Base-by-base conservation (phyloP, 169 alveolate species). In the Fabrea salina region DNA sequence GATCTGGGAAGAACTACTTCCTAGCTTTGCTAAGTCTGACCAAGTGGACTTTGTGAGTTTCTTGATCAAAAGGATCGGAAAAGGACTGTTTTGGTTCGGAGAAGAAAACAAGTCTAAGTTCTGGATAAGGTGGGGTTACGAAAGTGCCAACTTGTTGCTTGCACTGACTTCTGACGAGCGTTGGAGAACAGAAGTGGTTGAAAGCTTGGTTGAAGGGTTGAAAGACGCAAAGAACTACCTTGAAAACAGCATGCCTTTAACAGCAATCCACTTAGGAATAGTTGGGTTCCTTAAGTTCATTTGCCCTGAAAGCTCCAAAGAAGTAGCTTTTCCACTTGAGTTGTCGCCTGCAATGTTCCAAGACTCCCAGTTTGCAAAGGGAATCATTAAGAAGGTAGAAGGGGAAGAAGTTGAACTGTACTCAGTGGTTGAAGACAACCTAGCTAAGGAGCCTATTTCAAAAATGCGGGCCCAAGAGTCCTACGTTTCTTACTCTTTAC, bases 351-450 rank as follows among this genome's bases (percentile, higher is more conserved):
- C 27, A 6, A 44, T n/a, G 22, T 22, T 70, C 8, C 13, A 6
- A 0, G 75, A 40, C 5, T 35, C 64, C 8, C 41, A 25, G 16
- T 5, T 70, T 6, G 68, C 59, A 4, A 4, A 5, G 49, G 67
- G 54, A 8, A 37, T 22, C 2, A 47, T 70, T 4, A 70, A 47
- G 43, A 25, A 43, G 4, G 27, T 70, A n/a, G 66, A 22, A 0
- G 61, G 47, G 7, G 3, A 0, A 11, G 19, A 41, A 2, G 68
- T 37, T 8, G 35, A 30, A 19, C 35, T 70, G 3, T 70, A 70
- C 35, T 47, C 67, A 47, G 78, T 43, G 8, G 4, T 43, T 7
- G 78, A 68, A 43, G 78, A 68, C 39, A n/a, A 57, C 11, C 16
- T 13, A 2, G 2, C 2, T 0, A 68, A 25, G n/a, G 78, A 68